Base-by-base conservation (phyloP, 768 basidiomycete species). In the Termitomyces bulborhizus region DNA sequence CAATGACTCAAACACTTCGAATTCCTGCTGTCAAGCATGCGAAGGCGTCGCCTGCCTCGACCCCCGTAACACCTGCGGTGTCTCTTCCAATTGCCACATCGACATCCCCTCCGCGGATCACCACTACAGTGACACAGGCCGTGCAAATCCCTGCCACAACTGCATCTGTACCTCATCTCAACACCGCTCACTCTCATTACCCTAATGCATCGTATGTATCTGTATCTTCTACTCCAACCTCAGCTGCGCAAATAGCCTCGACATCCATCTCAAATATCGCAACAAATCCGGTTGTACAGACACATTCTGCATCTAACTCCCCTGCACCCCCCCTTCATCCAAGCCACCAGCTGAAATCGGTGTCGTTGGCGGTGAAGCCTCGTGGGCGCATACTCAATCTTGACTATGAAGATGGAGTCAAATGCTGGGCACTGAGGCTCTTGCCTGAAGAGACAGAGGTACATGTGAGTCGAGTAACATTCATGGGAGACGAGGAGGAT, bases 401-500 rank as follows among this genome's bases (percentile, higher is more conserved):
- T 31, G 83, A 89, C 62, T 71, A 82, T 53, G 75, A 75, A 42
- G 86, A 90, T 51, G 87, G 89, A 4, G 90, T 92, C 46, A 82
- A 78, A 63, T 80, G 71, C 36, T 92, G 90, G 90, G 80, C 82
- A 4, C 71, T 90, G 66, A 76, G 83, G 46, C 74, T 91, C 34
- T 72, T 73, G 9, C 71, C 73, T 1, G 77, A 75, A 8, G 90
- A 92, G 63, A 76, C 76, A 3, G 76, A 74, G 3, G 51, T 92
- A 16, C 67, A 76, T 54, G 65, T 92, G 37, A 72, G 71, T 43
- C 76, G 81, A 53, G 71, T 89, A 46, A 69, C 68, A 21, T 85
- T 85, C 53, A 59, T 82, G 51, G 73, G 73, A 29, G 80, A 79
- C 12, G 82, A 82, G 18, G 86, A 85, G 12, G 83, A 78, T 34